These are phyloP conservation scores for Schizosaccharomyces versatilis DNA, from an alignment of 1,139 yeast genomes.

Conservation along the genomic window DNA sequence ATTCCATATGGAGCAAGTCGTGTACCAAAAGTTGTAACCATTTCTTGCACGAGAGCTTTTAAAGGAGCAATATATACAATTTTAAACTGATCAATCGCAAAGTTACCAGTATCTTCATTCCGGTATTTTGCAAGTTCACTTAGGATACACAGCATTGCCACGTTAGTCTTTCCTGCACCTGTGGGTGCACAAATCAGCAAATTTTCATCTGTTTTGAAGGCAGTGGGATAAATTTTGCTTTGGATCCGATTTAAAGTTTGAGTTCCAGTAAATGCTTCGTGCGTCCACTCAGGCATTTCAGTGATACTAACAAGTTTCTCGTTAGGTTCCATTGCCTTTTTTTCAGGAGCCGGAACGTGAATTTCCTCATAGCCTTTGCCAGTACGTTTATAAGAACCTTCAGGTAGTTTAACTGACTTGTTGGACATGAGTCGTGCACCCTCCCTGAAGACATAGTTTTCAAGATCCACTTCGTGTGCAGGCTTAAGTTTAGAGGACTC, in stretches of 20 bases:
- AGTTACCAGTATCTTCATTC: conserved; percentile 25
- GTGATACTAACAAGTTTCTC: conserved; percentile 36
- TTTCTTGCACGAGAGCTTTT: conserved; percentile 88
- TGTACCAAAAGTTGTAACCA: conserved; percentile 64
- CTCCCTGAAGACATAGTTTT: conserved; percentile 42
- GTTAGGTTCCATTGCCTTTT: conserved; percentile 21
- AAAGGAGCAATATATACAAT: conserved; percentile 83
- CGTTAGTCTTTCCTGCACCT: conserved; percentile 96
- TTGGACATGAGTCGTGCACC: conserved; percentile 50
- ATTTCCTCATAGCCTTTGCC: conserved; percentile 66
- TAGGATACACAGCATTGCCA: conserved; percentile 62
- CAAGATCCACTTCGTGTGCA: conserved; percentile 32
- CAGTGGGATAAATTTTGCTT: conserved; percentile 57
- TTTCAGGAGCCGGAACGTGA: conserved; percentile 57
- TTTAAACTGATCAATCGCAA: conserved; percentile 30
- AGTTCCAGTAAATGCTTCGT: conserved; percentile 41
- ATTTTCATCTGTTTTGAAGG: conserved; percentile 50
- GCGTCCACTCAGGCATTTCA: conserved; percentile 65
- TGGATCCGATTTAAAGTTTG: conserved; percentile 64
- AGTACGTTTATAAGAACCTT: conserved; percentile 58
- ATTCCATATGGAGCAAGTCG: conserved; percentile 47
- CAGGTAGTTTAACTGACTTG: conserved; percentile 50
- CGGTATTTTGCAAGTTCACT: conserved; percentile 37
- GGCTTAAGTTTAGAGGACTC: background rate
- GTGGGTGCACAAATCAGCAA: conserved; percentile 86